Conservation (phyloP, 768 basidiomycete genomes). For the Gymnopilus junonius region DNA sequence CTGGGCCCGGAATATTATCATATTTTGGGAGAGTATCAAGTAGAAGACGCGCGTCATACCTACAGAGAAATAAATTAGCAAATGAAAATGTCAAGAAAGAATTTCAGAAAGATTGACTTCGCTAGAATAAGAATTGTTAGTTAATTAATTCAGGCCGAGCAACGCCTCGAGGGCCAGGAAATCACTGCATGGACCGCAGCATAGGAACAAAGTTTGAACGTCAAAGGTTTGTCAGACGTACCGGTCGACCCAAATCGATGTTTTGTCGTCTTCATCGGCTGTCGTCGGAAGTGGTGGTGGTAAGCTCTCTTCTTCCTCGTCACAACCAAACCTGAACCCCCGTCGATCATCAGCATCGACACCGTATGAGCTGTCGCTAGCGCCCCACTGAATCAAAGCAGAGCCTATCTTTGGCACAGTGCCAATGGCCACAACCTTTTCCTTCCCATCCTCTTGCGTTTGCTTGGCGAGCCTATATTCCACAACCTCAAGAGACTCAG, state of each 20-base stretch:
- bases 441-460: not conserved
- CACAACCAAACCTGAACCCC: slow-evolving; percentile 5
- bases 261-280: slow-evolving; percentile 21
- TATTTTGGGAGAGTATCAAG: slow-evolving; percentile 52
- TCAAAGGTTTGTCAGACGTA: slow-evolving; percentile 48
- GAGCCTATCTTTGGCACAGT: slow-evolving; percentile 30
- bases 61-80: slow-evolving; percentile 36
- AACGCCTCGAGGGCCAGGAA: not conserved
- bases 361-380: slow-evolving; percentile 7
- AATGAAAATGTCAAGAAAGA: slow-evolving; percentile 16
- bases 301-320: not conserved
- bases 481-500: slow-evolving; percentile 39
- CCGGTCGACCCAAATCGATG: slow-evolving; percentile 81
- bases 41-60: slow-evolving; percentile 83
- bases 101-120: slow-evolving; percentile 32
- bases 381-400: slow-evolving; percentile 39
- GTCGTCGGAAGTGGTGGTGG: not conserved
- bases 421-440: not conserved
- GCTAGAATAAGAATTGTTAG: slow-evolving; percentile 1
- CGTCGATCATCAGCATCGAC: slow-evolving; percentile 10
- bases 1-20: not conserved
- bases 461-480: slow-evolving; percentile 13
- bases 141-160: not conserved
- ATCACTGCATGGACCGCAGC: not conserved
- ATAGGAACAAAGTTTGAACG: not conserved